A percentile compares a stretch with the other conserved stretches of the same genome.
These are phyloP conservation scores for Candida smagusa DNA, from an alignment of 1,139 yeast species.

Conservation along the genomic window DNA sequence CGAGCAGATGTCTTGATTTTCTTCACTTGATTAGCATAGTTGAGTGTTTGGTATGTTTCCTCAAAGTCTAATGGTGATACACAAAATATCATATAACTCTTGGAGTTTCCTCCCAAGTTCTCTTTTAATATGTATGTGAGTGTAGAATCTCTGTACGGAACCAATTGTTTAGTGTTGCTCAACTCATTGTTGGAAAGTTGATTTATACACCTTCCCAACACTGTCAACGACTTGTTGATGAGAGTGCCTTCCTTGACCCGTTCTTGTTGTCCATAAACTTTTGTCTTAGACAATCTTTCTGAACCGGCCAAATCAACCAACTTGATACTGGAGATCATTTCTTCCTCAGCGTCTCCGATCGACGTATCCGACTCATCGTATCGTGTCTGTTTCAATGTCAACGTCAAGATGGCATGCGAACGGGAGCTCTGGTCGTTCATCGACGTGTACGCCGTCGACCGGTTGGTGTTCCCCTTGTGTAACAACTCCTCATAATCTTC, in stretches of 20 bases:
- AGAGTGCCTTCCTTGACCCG: conserved; percentile 71
- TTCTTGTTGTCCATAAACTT: conserved; percentile 55
- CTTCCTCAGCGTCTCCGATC: conserved; percentile 52
- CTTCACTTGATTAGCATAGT: conserved; percentile 76
- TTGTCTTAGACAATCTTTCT: conserved; percentile 63
- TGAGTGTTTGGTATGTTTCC: conserved; percentile 67
- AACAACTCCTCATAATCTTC: conserved; percentile 45
- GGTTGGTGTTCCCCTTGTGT: conserved; percentile 42
- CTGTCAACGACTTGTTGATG: conserved; percentile 72
- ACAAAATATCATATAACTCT: conserved; percentile 74
- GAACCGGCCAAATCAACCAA: conserved; percentile 83
- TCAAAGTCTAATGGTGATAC: conserved; percentile 74
- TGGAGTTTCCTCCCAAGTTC: conserved; percentile 70
- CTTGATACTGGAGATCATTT: conserved; percentile 55
- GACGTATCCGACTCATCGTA: conserved; percentile 18
- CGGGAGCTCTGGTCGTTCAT: conserved; percentile 71
- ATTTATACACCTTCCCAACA: conserved; percentile 72
- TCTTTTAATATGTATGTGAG: conserved; percentile 73
- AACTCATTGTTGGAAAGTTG: conserved; percentile 42
- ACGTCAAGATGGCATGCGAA: conserved; percentile 74
- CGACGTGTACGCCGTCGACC: conserved; percentile 68
- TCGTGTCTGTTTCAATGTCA: conserved; percentile 57
- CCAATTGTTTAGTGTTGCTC: conserved; percentile 25
- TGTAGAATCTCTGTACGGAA: conserved; percentile 72
- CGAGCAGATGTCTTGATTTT: conserved; percentile 61